Evolutionary conservation across 2,329 filamentous ascomycete genomes (phyloP).

Genomic region (Exophiala phaeomuriformis): DNA sequence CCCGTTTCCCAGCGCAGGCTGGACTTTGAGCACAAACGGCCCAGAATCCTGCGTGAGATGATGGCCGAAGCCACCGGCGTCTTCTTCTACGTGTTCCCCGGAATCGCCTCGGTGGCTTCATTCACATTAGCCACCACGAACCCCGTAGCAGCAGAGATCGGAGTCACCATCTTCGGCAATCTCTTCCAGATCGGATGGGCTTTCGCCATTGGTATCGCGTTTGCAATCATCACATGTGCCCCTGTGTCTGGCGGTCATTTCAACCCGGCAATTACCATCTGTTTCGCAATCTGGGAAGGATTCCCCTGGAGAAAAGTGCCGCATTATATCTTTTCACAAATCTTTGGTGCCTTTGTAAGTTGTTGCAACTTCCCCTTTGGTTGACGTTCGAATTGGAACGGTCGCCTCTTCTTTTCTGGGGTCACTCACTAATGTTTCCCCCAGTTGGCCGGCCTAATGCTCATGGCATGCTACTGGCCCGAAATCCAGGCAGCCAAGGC

Average conservation of each 20-base stretch:
- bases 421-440: too few species aligned
- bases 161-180: slow-evolving; percentile 40
- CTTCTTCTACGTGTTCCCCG: slow-evolving; percentile 48
- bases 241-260: slow-evolving; percentile 51
- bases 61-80: slow-evolving; percentile 52
- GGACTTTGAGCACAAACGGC: slow-evolving; percentile 48
- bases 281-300: slow-evolving; percentile 48
- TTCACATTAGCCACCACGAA: slow-evolving; percentile 39
- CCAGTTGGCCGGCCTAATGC: slow-evolving; percentile 43
- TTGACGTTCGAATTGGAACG: too few species aligned
- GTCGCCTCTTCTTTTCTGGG: too few species aligned
- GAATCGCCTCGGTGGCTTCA: slow-evolving; percentile 47
- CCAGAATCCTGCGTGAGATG: slow-evolving; percentile 50
- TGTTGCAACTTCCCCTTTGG: background rate
- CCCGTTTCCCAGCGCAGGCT: slow-evolving; percentile 49
- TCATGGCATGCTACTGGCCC: slow-evolving; percentile 52
- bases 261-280: slow-evolving; percentile 46
- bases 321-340: slow-evolving; percentile 48
- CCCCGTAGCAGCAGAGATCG: slow-evolving; percentile 36
- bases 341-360: slow-evolving; percentile 46
- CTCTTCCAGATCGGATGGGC: slow-evolving; percentile 51
- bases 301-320: slow-evolving; percentile 50
- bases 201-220: slow-evolving; percentile 52
- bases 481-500: slow-evolving; percentile 41
- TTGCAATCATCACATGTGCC: slow-evolving; percentile 52